Evolutionary conservation across 2,329 filamentous ascomycete species (phyloP).

Genomic region (Ophiostoma perfectum): DNA sequence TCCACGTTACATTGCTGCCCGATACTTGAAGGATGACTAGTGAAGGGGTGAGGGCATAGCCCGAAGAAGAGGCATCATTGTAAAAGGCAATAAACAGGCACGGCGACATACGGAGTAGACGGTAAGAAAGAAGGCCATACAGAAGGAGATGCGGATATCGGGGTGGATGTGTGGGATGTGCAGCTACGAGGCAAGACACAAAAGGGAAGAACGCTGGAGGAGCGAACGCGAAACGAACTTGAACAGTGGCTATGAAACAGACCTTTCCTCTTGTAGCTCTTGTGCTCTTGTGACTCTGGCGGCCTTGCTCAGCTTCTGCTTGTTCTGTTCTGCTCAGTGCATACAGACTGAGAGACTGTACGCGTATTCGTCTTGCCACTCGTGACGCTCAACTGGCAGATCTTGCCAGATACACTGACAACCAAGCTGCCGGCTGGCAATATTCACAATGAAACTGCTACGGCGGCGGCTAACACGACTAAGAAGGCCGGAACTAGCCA

Average conservation of each 20-base stretch:
- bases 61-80: background rate
- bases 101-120: background rate
- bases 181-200: background rate
- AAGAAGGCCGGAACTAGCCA: background rate
- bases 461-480: background rate
- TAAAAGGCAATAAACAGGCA: background rate
- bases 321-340: background rate
- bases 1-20: slow-evolving; percentile 11
- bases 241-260: too few species aligned
- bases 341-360: background rate
- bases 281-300: too few species aligned
- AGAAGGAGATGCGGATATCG: background rate
- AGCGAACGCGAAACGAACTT: too few species aligned
- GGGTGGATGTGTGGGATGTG: background rate
- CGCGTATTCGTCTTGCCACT: background rate
- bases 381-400: background rate
- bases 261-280: too few species aligned
- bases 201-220: too few species aligned
- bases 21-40: background rate
- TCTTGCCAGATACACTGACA: background rate
- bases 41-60: too few species aligned
- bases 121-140: background rate
- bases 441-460: background rate
- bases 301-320: too few species aligned
- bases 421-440: too few species aligned